Percentiles rank a stretch among this genome's conserved stretches.
phyloP scores from a whole-genome alignment of 352 stramenopile genomes.

The Globisporangium takayamanum region DNA sequence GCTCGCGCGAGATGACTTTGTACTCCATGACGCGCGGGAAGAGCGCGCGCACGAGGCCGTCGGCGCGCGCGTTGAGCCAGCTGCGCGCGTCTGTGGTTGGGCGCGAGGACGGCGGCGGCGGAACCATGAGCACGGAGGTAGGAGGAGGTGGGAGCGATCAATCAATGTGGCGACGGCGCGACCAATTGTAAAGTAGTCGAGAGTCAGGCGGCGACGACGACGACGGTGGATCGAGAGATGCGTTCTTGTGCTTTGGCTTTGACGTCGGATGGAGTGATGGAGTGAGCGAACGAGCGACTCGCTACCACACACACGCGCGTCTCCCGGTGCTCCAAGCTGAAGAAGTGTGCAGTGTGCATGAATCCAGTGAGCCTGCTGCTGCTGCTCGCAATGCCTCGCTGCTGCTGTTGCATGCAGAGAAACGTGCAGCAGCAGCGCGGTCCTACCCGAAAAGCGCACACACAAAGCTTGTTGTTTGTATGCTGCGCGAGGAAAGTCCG shows the following conservation, averaged over 20 bases:
- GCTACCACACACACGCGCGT: not conserved
- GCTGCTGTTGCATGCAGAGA: too few relatives aligned
- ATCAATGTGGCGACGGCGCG: not conserved
- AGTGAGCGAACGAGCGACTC: not conserved
- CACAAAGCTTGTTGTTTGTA: too few relatives aligned
- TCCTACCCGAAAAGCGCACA: too few relatives aligned
- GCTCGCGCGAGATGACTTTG: conserved; percentile 67
- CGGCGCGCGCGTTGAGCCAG: conserved; percentile 2
- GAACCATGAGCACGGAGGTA: not conserved
- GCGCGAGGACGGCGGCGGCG: too few relatives aligned
- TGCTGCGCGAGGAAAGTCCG: too few relatives aligned
- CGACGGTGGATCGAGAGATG: too few relatives aligned
- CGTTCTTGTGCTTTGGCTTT: not conserved
- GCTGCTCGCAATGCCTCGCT: too few relatives aligned
- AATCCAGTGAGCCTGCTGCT: not conserved
- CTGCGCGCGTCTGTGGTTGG: not conserved
- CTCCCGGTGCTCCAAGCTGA: not conserved
- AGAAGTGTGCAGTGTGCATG: not conserved
- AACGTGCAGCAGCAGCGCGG: too few relatives aligned
- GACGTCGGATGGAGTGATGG: not conserved
- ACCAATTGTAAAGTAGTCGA: not conserved
- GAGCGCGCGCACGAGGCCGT: conserved; percentile 31
- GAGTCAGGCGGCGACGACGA: not conserved
- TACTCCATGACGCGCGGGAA: conserved; percentile 71
- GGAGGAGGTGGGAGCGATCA: not conserved